These are phyloP conservation scores for Globisporangium emineosum DNA, from an alignment of 352 stramenopile species.

Conservation along the genomic window DNA sequence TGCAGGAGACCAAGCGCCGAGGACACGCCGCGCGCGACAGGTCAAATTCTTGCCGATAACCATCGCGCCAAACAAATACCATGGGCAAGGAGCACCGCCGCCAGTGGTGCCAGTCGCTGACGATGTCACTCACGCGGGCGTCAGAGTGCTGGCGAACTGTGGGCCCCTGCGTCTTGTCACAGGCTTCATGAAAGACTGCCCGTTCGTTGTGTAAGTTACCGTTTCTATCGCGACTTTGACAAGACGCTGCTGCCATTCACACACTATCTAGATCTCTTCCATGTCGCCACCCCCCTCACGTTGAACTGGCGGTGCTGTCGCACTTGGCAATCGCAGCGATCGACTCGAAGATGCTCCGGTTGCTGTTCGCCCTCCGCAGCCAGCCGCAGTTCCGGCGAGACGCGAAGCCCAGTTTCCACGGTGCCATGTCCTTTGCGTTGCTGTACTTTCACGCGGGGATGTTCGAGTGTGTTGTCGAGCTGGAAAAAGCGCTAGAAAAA, in stretches of 20 bases:
- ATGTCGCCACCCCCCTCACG: background rate
- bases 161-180: background rate
- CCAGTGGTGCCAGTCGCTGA: too few species aligned
- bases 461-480: slow-evolving; percentile 3
- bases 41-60: too few species aligned
- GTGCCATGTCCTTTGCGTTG: slow-evolving; percentile 2
- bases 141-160: background rate
- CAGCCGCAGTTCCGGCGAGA: background rate
- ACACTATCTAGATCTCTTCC: background rate
- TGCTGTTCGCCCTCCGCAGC: background rate
- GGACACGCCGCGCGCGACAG: too few species aligned
- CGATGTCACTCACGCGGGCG: too few species aligned
- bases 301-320: background rate
- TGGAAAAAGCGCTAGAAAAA: background rate
- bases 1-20: too few species aligned
- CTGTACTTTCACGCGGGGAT: slow-evolving; percentile 2
- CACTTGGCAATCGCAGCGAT: slow-evolving; percentile 5
- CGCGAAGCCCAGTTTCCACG: background rate
- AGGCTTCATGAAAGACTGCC: background rate
- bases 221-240: background rate
- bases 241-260: background rate
- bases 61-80: too few species aligned
- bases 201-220: background rate
- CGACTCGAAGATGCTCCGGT: background rate
- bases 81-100: too few species aligned